Percentiles rank a stretch among this genome's conserved stretches.
Evolutionary conservation across 148 eudicot species (phyloP).

Genomic region (Gaultheria prostrata): DNA sequence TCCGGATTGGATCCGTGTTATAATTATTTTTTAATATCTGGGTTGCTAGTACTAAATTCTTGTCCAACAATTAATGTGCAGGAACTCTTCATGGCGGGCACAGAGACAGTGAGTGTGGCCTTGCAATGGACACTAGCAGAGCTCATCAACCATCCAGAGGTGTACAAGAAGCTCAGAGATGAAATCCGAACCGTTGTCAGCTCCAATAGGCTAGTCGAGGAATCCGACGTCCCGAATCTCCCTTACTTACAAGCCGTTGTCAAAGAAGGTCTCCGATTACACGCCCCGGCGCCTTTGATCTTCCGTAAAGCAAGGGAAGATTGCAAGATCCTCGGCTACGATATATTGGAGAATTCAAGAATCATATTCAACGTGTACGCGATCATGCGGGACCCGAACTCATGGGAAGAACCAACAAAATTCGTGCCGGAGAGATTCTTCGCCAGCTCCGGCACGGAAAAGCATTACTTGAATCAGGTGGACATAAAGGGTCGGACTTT

Average conservation of each 20-base stretch:
- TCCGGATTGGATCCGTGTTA: too few relatives aligned
- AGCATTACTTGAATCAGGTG: conserved; percentile 4
- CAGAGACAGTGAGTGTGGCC: conserved; percentile 33
- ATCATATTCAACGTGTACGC: conserved; percentile 27
- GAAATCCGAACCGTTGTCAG: conserved; percentile 26
- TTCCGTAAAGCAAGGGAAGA: conserved; percentile 23
- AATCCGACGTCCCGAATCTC: conserved; percentile 40
- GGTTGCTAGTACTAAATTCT: background rate
- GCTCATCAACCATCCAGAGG: conserved; percentile 35
- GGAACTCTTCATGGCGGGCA: conserved; percentile 43
- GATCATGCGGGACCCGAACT: conserved; percentile 32
- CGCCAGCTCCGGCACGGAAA: background rate
- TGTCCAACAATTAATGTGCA: conserved; percentile 2
- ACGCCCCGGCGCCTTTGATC: conserved; percentile 31
- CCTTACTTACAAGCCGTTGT: conserved; percentile 37
- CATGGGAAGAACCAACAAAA: conserved; percentile 32
- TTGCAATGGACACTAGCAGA: conserved; percentile 46
- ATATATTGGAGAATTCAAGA: conserved; percentile 17
- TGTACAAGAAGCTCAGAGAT: conserved; percentile 25
- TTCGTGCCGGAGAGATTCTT: conserved; percentile 39
- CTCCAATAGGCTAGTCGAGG: conserved; percentile 24
- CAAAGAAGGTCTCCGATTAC: conserved; percentile 39
- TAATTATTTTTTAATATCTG: too few relatives aligned
- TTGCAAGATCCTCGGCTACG: conserved; percentile 32
- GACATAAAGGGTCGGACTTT: conserved; percentile 14